Evolutionary conservation across 179 eudicot genomes (phyloP).

Genomic region (Silene vulgaris): DNA sequence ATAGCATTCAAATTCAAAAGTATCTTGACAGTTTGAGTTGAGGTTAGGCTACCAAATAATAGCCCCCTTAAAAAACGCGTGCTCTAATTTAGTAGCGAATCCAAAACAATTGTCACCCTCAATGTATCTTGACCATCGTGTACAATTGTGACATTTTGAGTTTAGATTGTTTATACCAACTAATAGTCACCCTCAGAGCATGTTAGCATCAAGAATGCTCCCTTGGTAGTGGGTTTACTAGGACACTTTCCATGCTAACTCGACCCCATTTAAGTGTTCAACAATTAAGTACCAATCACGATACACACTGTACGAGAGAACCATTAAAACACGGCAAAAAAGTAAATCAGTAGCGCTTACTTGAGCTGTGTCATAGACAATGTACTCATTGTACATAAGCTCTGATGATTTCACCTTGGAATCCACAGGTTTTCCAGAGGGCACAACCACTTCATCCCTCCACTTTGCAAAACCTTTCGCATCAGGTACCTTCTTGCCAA

Average conservation of each 20-base stretch:
- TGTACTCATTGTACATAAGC: constrained; percentile 92
- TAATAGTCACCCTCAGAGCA: too few species aligned
- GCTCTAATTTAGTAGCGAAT: too few species aligned
- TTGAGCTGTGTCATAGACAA: constrained; percentile 89
- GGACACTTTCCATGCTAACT: too few species aligned
- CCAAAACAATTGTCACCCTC: too few species aligned
- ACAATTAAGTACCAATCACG: not conserved
- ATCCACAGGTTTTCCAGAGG: constrained; percentile 87
- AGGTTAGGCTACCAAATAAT: too few species aligned
- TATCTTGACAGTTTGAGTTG: too few species aligned
- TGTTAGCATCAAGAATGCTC: too few species aligned
- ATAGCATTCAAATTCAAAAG: not conserved
- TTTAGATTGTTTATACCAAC: too few species aligned
- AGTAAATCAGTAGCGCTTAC: constrained; percentile 39
- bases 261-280: not conserved
- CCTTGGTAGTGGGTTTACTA: too few species aligned
- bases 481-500: constrained; percentile 76
- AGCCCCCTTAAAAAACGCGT: too few species aligned
- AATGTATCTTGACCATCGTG: too few species aligned
- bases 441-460: constrained; percentile 84
- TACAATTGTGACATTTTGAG: too few species aligned
- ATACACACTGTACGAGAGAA: not conserved
- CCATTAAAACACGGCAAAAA: not conserved
- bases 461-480: constrained; percentile 64
- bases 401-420: constrained; percentile 69